A percentile compares a stretch with the other conserved stretches of the same genome.
Conservation (phyloP, 805 yeast genomes). For the Danielozyma ontarioensis region DNA sequence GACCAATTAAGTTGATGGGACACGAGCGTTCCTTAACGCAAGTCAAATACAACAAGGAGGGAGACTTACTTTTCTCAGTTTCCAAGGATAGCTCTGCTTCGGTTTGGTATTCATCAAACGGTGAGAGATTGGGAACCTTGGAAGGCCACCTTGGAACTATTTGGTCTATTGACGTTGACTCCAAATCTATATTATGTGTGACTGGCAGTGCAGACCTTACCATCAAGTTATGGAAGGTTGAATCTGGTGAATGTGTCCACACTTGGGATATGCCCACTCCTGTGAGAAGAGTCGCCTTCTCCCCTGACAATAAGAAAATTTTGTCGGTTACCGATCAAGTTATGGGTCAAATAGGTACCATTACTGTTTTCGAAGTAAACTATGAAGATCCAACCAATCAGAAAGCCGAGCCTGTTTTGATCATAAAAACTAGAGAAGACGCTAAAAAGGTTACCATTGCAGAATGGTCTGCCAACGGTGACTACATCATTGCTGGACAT, state of each 20-base stretch:
- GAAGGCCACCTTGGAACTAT: slow-evolving; percentile 84
- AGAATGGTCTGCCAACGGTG: slow-evolving; percentile 76
- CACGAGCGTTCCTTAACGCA: slow-evolving; percentile 98
- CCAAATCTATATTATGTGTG: slow-evolving; percentile 58
- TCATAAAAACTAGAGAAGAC: slow-evolving; percentile 53
- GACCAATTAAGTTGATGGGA: slow-evolving; percentile 69
- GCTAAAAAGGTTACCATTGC: slow-evolving; percentile 72
- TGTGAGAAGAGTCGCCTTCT: slow-evolving; percentile 85
- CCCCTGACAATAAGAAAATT: slow-evolving; percentile 63
- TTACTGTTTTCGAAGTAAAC: slow-evolving; percentile 61
- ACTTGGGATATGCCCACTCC: slow-evolving; percentile 78
- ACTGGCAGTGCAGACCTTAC: slow-evolving; percentile 92
- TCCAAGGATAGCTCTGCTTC: slow-evolving; percentile 88
- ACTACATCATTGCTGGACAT: slow-evolving; percentile 79
- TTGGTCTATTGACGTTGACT: slow-evolving; percentile 88
- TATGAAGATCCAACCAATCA: slow-evolving; percentile 39
- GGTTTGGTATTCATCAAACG: slow-evolving; percentile 92
- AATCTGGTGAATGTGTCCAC: slow-evolving; percentile 69
- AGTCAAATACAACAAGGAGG: slow-evolving; percentile 92
- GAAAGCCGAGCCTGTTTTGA: slow-evolving; percentile 50
- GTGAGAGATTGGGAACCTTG: slow-evolving; percentile 94
- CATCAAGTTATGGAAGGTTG: slow-evolving; percentile 78
- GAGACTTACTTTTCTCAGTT: slow-evolving; percentile 87
- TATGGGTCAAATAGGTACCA: slow-evolving; percentile 82
- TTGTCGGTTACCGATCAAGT: slow-evolving; percentile 84